phyloP scores from a whole-genome alignment of 176 grass and related monocot species.

The Dactylis glomerata region DNA sequence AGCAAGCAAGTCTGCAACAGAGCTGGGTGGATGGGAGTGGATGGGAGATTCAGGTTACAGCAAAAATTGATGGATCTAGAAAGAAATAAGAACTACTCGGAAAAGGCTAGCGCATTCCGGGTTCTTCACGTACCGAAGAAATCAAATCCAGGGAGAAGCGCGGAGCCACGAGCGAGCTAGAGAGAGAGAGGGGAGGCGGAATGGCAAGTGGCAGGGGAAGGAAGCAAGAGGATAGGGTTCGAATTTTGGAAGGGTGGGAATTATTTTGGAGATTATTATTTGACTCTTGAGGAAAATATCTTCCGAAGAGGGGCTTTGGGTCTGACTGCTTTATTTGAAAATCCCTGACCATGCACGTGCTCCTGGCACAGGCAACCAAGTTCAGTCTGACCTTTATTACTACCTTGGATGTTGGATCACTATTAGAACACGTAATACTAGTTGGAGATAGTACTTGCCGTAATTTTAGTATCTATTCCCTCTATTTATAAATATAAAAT shows the following conservation, averaged over 20 bases:
- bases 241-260: slow-evolving; percentile 3
- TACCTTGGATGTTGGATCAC: too few relatives aligned
- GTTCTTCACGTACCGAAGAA: not conserved
- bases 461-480: too few relatives aligned
- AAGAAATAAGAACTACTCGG: not conserved
- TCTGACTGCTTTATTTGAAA: not conserved
- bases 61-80: not conserved
- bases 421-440: too few relatives aligned
- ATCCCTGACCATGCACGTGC: not conserved
- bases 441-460: too few relatives aligned
- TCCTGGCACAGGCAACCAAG: not conserved
- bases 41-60: not conserved
- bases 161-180: not conserved
- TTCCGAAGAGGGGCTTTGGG: not conserved
- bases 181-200: not conserved
- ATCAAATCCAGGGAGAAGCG: not conserved
- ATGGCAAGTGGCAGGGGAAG: not conserved
- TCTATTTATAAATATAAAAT: too few relatives aligned
- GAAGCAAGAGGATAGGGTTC: slow-evolving; percentile 7
- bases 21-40: not conserved
- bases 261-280: not conserved
- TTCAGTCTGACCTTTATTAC: too few relatives aligned
- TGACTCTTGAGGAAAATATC: not conserved
- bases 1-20: not conserved
- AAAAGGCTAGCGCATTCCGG: not conserved